Conservation (phyloP, 805 yeast species). For the Saccharomycopsis sp. region DNA sequence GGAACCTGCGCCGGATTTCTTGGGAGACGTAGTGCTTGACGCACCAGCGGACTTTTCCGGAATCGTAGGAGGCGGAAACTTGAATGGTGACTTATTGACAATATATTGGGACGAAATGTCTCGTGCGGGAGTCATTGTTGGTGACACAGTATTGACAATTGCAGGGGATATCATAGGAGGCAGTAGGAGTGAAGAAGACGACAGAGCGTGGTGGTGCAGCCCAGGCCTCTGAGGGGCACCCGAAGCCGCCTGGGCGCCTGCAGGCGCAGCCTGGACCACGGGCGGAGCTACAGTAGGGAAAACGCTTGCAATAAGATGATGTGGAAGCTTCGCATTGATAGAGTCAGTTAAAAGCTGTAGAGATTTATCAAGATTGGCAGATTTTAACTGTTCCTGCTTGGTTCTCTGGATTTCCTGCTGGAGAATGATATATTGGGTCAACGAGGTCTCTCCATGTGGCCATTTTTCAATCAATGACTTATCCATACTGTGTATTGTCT, state of each 20-base stretch:
- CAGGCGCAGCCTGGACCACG: conserved; percentile 9
- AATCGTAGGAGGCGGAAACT: conserved; percentile 11
- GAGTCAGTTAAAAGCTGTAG: conserved; percentile 60
- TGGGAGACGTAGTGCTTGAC: conserved; percentile 17
- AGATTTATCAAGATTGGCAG: conserved; percentile 56
- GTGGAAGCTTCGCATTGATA: conserved; percentile 54
- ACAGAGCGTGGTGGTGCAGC: conserved; percentile 15
- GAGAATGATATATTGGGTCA: conserved; percentile 51
- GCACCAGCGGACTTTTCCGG: conserved; percentile 1
- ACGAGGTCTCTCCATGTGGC: conserved; percentile 52
- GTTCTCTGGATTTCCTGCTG: conserved; percentile 73
- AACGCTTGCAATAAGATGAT: conserved; percentile 53
- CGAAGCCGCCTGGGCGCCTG: background rate
- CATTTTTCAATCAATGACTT: conserved; percentile 34
- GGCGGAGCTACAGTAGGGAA: conserved; percentile 31
- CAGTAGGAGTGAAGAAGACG: conserved; percentile 8
- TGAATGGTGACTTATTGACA: conserved; percentile 14
- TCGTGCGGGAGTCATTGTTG: background rate
- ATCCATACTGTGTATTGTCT: background rate
- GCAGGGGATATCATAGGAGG: conserved; percentile 16
- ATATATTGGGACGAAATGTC: conserved; percentile 5
- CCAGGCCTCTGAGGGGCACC: conserved; percentile 16
- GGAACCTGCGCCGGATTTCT: conserved; percentile 11
- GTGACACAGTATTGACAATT: conserved; percentile 2
- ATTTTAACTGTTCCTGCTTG: conserved; percentile 66